Percentiles rank a stretch among this genome's conserved stretches.
These are phyloP conservation scores for Oryza brachyantha DNA, from an alignment of 176 grass and related monocot genomes.

Conservation along the genomic window DNA sequence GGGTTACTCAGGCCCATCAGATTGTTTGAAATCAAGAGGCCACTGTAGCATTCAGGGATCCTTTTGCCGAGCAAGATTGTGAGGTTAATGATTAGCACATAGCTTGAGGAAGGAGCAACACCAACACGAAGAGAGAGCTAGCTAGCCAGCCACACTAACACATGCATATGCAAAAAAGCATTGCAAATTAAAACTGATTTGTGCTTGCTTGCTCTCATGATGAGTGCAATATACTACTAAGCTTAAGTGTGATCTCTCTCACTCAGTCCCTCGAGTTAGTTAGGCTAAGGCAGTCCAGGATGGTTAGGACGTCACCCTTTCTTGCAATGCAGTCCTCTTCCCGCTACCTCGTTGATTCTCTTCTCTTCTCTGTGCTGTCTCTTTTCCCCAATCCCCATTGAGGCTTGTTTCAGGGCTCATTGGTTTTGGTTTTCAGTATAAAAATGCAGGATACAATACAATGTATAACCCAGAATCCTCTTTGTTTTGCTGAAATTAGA, in stretches of 20 bases:
- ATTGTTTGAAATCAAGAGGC: neutral
- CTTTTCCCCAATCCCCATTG: neutral
- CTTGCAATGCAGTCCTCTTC: constrained; percentile 37
- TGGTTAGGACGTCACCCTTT: constrained; percentile 61
- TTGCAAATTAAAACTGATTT: neutral
- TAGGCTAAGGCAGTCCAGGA: constrained; percentile 52
- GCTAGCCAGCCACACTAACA: too few relatives aligned
- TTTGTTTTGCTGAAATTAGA: too few relatives aligned
- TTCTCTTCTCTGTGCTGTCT: constrained; percentile 4
- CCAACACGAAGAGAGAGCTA: neutral
- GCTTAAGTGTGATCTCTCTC: constrained; percentile 12
- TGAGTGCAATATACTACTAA: constrained; percentile 13
- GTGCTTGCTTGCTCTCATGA: neutral
- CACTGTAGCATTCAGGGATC: constrained; percentile 1
- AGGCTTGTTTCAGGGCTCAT: neutral
- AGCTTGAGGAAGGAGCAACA: constrained; percentile 51
- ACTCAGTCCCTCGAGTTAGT: constrained; percentile 39
- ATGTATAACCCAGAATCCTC: too few relatives aligned
- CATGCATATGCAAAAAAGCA: neutral
- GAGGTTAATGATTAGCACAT: constrained; percentile 38
- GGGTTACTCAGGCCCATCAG: constrained; percentile 29
- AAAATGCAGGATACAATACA: neutral
- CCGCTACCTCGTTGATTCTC: constrained; percentile 19
- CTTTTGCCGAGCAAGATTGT: constrained; percentile 32
- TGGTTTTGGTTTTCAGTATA: neutral